Evolutionary conservation across 441 rosid genomes (phyloP), one percentile per base, ranked within the genome.

Genomic region (Populus hybrid): DNA sequence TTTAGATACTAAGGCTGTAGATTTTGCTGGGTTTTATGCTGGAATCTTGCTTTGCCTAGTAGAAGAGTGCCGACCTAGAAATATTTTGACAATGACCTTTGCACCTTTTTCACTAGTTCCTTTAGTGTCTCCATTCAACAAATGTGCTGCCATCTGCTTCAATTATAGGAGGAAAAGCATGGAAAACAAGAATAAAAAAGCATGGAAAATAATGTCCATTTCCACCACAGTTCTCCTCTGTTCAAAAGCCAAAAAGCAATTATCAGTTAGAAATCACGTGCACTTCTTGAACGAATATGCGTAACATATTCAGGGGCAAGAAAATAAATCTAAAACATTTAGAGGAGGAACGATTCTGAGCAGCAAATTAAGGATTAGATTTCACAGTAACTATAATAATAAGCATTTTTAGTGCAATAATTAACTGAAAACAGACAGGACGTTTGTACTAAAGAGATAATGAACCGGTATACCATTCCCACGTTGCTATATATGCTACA

Each of bases 131-230:
- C 68, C 50, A 69, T 77, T 69, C 46, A 69, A 28, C 75, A 76
- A 57, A 78, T 67, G 79, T 71, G 81, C 46, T 26, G 40, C 78
- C 71, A 67, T 69, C 34, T 28, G 32, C 80, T 78, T 80, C 81
- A 82, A 80, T 76, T 71, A 76, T 80, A 69, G 36, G 23, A 24
- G 0, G 66, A 77, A 84, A 78, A 69, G 77, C 70, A 76, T 3
- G 23, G 11, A 40, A 24, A 24, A 57, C 20, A 16, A 23, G 2
- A 16, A 16, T n/a, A 8, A 26, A 73, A 61, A 77, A 42, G 59
- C 38, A 20, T 18, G 2, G 66, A 30, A 68, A 50, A 50, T 14
- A 20, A 65, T 1, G 46, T 75, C 12, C 36, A 63, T 50, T 57
- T 65, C 40, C 35, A 42, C 69, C 7, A 70, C 10, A 40, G 65